A percentile compares a stretch with the other conserved stretches of the same genome.
phyloP scores from a whole-genome alignment of 2,329 filamentous ascomycete genomes.

The Aspergillus costaricaensis region DNA sequence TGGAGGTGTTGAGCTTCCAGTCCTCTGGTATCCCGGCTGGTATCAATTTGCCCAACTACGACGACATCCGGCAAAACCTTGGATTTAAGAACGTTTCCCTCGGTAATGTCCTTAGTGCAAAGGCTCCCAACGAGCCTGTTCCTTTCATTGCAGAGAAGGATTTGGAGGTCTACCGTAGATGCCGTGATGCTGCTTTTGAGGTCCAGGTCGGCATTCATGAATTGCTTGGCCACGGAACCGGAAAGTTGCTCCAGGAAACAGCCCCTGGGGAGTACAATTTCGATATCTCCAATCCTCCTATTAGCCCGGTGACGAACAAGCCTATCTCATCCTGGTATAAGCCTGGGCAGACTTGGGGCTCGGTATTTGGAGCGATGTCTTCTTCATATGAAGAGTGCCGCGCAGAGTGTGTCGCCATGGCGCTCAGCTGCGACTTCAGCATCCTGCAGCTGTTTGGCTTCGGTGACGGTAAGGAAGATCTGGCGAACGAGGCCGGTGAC shows the following conservation, averaged over 20 bases:
- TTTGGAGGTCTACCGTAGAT: constrained; percentile 74
- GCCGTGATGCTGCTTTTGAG: constrained; percentile 86
- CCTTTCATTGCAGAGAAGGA: constrained; percentile 84
- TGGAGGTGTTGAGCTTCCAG: constrained; percentile 85
- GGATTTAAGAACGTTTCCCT: constrained; percentile 76
- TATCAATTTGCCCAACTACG: constrained; percentile 61
- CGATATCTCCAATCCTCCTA: constrained; percentile 75
- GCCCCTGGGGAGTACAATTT: constrained; percentile 83
- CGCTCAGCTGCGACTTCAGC: constrained; percentile 81
- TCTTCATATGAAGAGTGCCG: constrained; percentile 93
- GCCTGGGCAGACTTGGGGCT: constrained; percentile 91
- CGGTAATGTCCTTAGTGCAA: constrained; percentile 88
- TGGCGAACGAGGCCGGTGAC: constrained; percentile 76
- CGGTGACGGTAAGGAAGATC: constrained; percentile 72
- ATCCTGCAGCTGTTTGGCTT: constrained; percentile 91
- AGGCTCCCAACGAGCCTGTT: constrained; percentile 87
- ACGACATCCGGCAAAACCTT: constrained; percentile 61
- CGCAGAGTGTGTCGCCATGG: constrained; percentile 92
- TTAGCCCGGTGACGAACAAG: constrained; percentile 76
- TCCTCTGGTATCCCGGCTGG: constrained; percentile 64
- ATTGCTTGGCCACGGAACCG: constrained; percentile 83
- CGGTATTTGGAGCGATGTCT: constrained; percentile 83
- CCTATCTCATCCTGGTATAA: constrained; percentile 88
- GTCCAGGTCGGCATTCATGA: constrained; percentile 96
- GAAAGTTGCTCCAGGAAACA: constrained; percentile 90